These are phyloP conservation scores for Nyctanthes arbortristis DNA, from an alignment of 257 asterid species.

Conservation along the genomic window DNA sequence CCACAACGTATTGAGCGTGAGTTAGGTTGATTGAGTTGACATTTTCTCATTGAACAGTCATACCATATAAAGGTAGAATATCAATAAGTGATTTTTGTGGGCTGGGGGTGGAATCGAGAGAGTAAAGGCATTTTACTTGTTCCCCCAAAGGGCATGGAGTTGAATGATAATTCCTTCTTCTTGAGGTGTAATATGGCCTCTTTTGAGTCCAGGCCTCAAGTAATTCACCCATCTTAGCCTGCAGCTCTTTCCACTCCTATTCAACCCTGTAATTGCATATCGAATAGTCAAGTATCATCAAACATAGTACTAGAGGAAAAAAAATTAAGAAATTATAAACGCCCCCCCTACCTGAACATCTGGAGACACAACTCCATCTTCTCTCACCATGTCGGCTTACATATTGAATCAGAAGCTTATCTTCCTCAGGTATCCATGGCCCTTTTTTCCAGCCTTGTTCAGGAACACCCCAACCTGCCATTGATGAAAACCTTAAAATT, in stretches of 20 bases:
- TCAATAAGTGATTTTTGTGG: no score
- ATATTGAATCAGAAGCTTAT: constrained; percentile 38
- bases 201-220: constrained; percentile 56
- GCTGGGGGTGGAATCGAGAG: no score
- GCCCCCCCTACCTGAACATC: constrained; percentile 50
- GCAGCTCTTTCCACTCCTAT: constrained; percentile 57
- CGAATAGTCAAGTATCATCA: no score
- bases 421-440: constrained; percentile 59
- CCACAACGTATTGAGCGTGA: no score
- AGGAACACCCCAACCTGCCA: constrained; percentile 21
- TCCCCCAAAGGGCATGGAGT: constrained; percentile 61
- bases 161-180: constrained; percentile 54
- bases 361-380: constrained; percentile 56
- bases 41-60: no score
- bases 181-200: constrained; percentile 48
- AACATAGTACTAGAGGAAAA: no score
- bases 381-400: constrained; percentile 47
- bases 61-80: no score
- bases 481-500: constrained; percentile 6
- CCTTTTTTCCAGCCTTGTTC: constrained; percentile 44
- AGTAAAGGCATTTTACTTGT: constrained; percentile 38
- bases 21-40: no score
- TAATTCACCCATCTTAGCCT: constrained; percentile 65
- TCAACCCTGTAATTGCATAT: no score
- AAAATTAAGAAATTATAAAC: no score